Conservation (phyloP, 2,329 filamentous ascomycete genomes). For the Botrytis hyacinthi region DNA sequence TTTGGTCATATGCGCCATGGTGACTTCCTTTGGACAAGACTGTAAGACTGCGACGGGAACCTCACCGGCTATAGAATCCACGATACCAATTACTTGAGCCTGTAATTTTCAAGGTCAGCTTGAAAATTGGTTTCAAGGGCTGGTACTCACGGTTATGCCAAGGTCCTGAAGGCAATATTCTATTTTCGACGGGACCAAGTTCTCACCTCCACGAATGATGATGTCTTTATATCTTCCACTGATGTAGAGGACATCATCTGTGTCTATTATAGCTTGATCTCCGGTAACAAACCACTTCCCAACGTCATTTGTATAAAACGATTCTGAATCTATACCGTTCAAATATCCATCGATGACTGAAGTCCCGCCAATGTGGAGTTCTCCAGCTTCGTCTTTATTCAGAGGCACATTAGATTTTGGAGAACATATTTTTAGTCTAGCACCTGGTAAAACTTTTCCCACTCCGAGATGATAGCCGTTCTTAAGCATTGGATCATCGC, state of each 20-base stretch:
- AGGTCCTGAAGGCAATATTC: slow-evolving; percentile 56
- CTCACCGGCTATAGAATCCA: not conserved
- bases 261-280: slow-evolving; percentile 52
- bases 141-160: not conserved
- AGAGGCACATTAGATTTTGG: not conserved
- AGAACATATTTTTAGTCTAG: not conserved
- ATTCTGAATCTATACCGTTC: slow-evolving; percentile 64
- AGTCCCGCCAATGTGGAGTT: slow-evolving; percentile 77
- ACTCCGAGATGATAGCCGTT: slow-evolving; percentile 19
- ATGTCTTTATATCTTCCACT: slow-evolving; percentile 69
- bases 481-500: slow-evolving; percentile 13
- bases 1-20: not conserved
- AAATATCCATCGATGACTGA: slow-evolving; percentile 67
- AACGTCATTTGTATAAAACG: not conserved
- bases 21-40: not conserved
- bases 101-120: not conserved
- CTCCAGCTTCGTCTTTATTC: slow-evolving; percentile 56
- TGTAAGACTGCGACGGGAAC: not conserved
- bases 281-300: slow-evolving; percentile 52
- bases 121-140: not conserved
- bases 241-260: slow-evolving; percentile 49
- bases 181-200: slow-evolving; percentile 63
- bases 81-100: not conserved
- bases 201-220: slow-evolving; percentile 65
- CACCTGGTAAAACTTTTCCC: slow-evolving; percentile 38